phyloP scores from a whole-genome alignment of 2,329 filamentous ascomycete species.

The Pestalotiopsis sp. region DNA sequence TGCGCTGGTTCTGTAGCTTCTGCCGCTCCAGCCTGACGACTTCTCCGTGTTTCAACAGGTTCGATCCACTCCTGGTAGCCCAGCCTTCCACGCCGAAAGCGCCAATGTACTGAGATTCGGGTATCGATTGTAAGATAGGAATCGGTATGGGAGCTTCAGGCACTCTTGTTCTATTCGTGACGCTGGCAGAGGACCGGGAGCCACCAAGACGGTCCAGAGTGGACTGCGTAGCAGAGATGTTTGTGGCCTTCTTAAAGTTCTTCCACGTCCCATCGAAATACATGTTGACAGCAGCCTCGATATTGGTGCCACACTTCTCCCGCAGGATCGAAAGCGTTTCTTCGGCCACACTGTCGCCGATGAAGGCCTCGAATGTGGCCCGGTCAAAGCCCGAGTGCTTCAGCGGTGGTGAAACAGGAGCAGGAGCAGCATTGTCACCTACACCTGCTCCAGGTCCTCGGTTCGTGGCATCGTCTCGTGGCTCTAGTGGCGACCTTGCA shows the following conservation, averaged over 20 bases:
- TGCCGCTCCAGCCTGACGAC: constrained; percentile 84
- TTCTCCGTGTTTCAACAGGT: constrained; percentile 80
- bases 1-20: constrained; percentile 65
- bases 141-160: constrained; percentile 15
- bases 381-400: constrained; percentile 50
- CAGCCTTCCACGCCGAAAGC: constrained; percentile 91
- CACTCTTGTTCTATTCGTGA: neutral
- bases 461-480: constrained; percentile 22
- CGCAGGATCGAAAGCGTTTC: constrained; percentile 53
- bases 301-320: constrained; percentile 56
- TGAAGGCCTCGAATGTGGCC: constrained; percentile 59
- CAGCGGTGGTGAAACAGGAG: constrained; percentile 14
- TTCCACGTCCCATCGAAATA: constrained; percentile 73
- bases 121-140: constrained; percentile 29
- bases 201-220: constrained; percentile 14
- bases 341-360: constrained; percentile 57
- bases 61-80: constrained; percentile 82
- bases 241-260: constrained; percentile 37
- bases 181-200: neutral
- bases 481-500: constrained; percentile 22
- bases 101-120: constrained; percentile 73
- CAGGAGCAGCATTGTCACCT: constrained; percentile 1
- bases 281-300: constrained; percentile 69
- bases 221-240: constrained; percentile 9
- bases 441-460: neutral